Percentiles rank a stretch among this genome's conserved stretches.
Evolutionary conservation across 805 yeast species (phyloP).

Genomic region (Lachancea dasiensis): DNA sequence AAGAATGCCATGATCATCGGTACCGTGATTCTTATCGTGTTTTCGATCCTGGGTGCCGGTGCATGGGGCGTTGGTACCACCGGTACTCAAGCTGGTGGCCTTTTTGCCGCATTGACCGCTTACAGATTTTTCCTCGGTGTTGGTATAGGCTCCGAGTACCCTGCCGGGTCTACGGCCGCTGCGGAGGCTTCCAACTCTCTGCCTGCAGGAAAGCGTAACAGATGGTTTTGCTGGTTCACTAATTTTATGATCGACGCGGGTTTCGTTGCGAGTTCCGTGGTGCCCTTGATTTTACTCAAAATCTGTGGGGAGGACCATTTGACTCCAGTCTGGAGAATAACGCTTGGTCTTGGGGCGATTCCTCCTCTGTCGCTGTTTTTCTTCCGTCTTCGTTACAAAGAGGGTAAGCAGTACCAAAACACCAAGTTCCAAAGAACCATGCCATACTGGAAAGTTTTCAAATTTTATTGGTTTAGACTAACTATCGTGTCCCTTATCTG

Average conservation of each 20-base stretch:
- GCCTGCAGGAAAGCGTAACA: slow-evolving; percentile 78
- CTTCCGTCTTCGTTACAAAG: slow-evolving; percentile 69
- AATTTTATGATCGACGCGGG: slow-evolving; percentile 84
- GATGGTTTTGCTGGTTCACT: slow-evolving; percentile 87
- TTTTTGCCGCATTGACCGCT: slow-evolving; percentile 76
- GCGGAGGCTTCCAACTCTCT: slow-evolving; percentile 81
- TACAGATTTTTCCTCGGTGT: slow-evolving; percentile 85
- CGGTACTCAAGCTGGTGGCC: slow-evolving; percentile 57
- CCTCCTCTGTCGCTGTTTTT: slow-evolving; percentile 76
- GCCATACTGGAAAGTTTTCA: slow-evolving; percentile 65
- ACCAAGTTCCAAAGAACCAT: slow-evolving; percentile 57
- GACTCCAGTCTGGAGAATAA: slow-evolving; percentile 84
- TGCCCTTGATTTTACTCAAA: slow-evolving; percentile 81
- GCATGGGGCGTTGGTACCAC: slow-evolving; percentile 69
- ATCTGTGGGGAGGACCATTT: slow-evolving; percentile 67
- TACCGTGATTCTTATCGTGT: slow-evolving; percentile 64
- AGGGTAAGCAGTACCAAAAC: slow-evolving; percentile 65
- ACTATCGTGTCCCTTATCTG: slow-evolving; percentile 68
- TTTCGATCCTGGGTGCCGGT: slow-evolving; percentile 75
- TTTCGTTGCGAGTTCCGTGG: slow-evolving; percentile 76
- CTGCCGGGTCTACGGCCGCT: slow-evolving; percentile 88
- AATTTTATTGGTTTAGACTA: slow-evolving; percentile 81
- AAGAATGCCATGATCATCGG: slow-evolving; percentile 79
- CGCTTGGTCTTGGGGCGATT: slow-evolving; percentile 84
- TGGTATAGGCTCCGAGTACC: slow-evolving; percentile 93